Conservation (phyloP, 202 grass and related monocot genomes). For the Carex arenaria region DNA sequence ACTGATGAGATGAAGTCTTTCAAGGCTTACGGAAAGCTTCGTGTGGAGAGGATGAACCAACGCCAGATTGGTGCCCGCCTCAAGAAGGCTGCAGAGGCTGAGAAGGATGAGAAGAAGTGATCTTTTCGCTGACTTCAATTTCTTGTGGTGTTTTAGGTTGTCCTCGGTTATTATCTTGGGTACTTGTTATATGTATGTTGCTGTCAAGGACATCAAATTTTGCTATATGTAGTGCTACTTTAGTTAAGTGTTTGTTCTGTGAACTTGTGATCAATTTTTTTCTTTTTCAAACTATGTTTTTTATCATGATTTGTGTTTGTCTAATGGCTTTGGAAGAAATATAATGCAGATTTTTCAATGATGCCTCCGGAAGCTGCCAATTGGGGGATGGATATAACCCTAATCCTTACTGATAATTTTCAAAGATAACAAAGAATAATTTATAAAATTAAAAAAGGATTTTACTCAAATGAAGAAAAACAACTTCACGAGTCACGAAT, state of each 20-base stretch:
- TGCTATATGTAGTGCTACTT: slow-evolving; percentile 21
- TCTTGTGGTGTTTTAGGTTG: background rate
- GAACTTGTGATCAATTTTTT: background rate
- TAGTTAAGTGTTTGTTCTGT: slow-evolving; percentile 2
- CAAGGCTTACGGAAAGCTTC: slow-evolving; percentile 78
- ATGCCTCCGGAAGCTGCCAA: background rate
- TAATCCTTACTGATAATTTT: background rate
- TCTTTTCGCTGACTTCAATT: background rate
- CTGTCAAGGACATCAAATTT: slow-evolving; percentile 17
- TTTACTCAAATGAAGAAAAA: background rate
- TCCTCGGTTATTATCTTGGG: background rate
- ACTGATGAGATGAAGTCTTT: slow-evolving; percentile 83
- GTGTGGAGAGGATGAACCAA: slow-evolving; percentile 73
- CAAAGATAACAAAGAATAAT: background rate
- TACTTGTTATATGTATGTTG: slow-evolving; percentile 20
- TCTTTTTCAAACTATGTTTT: background rate
- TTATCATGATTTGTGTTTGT: background rate
- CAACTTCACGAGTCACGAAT: background rate
- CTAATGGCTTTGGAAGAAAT: background rate
- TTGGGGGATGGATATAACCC: background rate
- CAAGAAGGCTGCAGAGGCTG: slow-evolving; percentile 74
- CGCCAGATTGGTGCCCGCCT: slow-evolving; percentile 45
- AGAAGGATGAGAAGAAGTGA: slow-evolving; percentile 95
- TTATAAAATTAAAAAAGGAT: background rate
- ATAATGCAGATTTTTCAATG: background rate